Base-by-base conservation (phyloP, 106 monocot species). In the Xerophyta viscosa region DNA sequence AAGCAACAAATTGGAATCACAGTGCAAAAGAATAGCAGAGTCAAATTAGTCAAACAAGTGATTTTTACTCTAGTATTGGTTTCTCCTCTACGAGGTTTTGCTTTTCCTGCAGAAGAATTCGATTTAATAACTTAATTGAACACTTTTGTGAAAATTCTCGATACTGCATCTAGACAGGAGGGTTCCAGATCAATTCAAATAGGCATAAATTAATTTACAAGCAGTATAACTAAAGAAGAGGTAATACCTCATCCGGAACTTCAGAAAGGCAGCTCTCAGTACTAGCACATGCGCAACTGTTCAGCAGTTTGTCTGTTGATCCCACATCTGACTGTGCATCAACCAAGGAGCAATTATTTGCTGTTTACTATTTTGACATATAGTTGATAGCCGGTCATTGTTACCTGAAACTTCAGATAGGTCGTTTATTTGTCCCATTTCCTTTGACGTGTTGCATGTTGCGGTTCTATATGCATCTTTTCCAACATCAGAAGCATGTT, bases 171-270 rank as follows among this genome's bases (percentile, higher is more conserved):
- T n/a, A n/a, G n/a, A n/a, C n/a, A n/a, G n/a, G n/a, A n/a, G n/a
- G n/a, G n/a, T n/a, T n/a, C n/a, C n/a, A n/a, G n/a, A n/a, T n/a
- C n/a, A n/a, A n/a, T n/a, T n/a, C n/a, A n/a, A n/a, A n/a, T n/a
- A n/a, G n/a, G n/a, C n/a, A n/a, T n/a, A n/a, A n/a, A n/a, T n/a
- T n/a, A n/a, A n/a, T n/a, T n/a, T 52, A 28, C 28, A 52, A 29
- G 27, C 24, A 24, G 12, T 25, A 1, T 7, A 25, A 24, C 29
- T 23, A 43, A n/a, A 20, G 15, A 45, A 22, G 27, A 21, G 21
- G 7, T 17, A 33, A 33, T 69, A 82, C 81, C 81, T 68, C 64
- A 54, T 68, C 56, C 52, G 50, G 45, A 37, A 27, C 42, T 18
- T 66, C 37, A 33, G 24, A 20, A 50, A 62, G 20, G 64, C 37